A percentile compares a stretch with the other conserved stretches of the same genome.
Evolutionary conservation across 2,329 filamentous ascomycete species (phyloP).

Genomic region (Chaetomium strumarium): DNA sequence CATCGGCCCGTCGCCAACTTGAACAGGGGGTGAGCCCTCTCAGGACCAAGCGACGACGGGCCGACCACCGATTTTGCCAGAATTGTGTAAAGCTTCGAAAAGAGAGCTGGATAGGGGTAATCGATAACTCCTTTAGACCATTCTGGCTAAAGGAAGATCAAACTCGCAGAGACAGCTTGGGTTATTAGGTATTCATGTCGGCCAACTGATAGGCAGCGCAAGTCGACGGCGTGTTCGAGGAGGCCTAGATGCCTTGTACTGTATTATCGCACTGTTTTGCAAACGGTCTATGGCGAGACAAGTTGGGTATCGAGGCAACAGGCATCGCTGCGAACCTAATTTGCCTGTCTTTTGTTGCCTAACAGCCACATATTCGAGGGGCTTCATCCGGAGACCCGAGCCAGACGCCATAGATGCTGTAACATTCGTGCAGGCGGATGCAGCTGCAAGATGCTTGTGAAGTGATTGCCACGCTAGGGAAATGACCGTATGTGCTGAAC

Average conservation of each 20-base stretch:
- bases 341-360: no score
- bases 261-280: background rate
- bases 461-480: background rate
- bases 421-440: constrained; percentile 10
- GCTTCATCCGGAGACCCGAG: constrained; percentile 22
- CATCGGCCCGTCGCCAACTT: constrained; percentile 10
- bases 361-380: constrained; percentile 13
- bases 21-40: background rate
- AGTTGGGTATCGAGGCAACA: background rate
- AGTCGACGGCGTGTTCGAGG: background rate
- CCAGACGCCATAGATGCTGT: background rate
- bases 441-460: constrained; percentile 5
- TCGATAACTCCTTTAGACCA: constrained; percentile 20
- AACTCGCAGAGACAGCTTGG: constrained; percentile 22
- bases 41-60: constrained; percentile 26
- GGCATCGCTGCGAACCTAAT: background rate
- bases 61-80: constrained; percentile 35
- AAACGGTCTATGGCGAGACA: background rate
- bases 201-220: constrained; percentile 13
- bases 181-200: constrained; percentile 12
- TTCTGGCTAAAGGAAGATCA: constrained; percentile 40
- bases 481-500: no score
- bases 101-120: constrained; percentile 16
- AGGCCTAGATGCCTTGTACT: background rate
- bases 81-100: constrained; percentile 24